Conservation (phyloP, 345 rosid species). For the Syzygium aromaticum region DNA sequence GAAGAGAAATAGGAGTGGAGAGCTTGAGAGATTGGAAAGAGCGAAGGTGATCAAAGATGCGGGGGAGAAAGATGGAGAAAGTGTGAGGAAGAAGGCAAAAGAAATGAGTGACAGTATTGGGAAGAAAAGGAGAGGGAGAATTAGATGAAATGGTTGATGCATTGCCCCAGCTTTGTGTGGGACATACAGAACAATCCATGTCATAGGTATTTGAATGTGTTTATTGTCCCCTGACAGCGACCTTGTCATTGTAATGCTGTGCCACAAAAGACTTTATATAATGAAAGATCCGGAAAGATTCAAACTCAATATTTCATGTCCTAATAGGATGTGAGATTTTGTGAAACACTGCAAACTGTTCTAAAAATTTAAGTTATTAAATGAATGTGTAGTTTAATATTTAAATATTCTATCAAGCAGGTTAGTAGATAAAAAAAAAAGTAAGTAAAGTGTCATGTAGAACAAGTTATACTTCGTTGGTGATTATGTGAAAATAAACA, state of each 20-base stretch:
- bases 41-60: constrained; percentile 6
- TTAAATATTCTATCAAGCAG: no score
- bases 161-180: not conserved
- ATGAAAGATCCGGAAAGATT: no score
- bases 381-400: no score
- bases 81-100: constrained; percentile 1
- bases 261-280: not conserved
- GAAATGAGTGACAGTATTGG: constrained; percentile 3
- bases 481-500: no score
- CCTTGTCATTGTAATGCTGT: not conserved
- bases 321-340: no score
- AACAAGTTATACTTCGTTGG: no score
- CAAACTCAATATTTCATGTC: no score
- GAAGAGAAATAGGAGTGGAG: constrained; percentile 1
- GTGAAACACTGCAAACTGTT: no score
- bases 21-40: constrained; percentile 8
- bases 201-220: not conserved
- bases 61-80: not conserved
- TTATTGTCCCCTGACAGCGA: not conserved
- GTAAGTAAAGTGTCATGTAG: no score
- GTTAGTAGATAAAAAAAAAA: no score
- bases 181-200: not conserved
- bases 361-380: no score
- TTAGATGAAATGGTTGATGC: not conserved
- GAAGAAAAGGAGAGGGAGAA: not conserved